A percentile compares a stretch with the other conserved stretches of the same genome.
Conservation (phyloP, 2,329 filamentous ascomycete genomes). For the Fusarium sp. region DNA sequence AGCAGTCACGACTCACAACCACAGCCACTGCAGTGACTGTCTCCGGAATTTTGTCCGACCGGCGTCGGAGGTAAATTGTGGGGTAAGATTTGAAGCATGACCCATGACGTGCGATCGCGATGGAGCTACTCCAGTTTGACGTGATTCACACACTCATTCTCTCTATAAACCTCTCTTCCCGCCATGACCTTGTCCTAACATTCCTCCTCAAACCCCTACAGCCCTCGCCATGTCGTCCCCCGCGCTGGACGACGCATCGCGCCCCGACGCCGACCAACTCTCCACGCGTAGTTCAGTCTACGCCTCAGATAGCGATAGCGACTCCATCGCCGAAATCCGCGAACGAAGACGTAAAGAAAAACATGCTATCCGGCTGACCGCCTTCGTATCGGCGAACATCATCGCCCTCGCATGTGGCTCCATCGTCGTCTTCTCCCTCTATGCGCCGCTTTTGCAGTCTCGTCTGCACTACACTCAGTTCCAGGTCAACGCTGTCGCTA, state of each 20-base stretch:
- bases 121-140: slow-evolving; percentile 28
- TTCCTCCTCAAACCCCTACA: background rate
- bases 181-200: slow-evolving; percentile 27
- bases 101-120: slow-evolving; percentile 43
- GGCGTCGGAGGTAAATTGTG: slow-evolving; percentile 32
- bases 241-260: slow-evolving; percentile 36
- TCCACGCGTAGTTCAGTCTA: slow-evolving; percentile 44
- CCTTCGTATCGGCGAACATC: slow-evolving; percentile 68
- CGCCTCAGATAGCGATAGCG: slow-evolving; percentile 36
- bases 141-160: slow-evolving; percentile 26
- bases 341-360: slow-evolving; percentile 48
- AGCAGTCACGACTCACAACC: slow-evolving; percentile 14
- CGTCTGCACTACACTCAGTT: slow-evolving; percentile 89
- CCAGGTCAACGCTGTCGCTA: slow-evolving; percentile 91
- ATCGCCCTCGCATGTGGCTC: slow-evolving; percentile 85
- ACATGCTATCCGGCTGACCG: slow-evolving; percentile 57
- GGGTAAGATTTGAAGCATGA: slow-evolving; percentile 20
- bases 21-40: slow-evolving; percentile 13
- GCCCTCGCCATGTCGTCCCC: slow-evolving; percentile 40
- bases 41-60: slow-evolving; percentile 18
- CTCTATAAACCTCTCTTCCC: background rate
- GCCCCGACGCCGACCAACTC: slow-evolving; percentile 44
- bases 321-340: slow-evolving; percentile 42
- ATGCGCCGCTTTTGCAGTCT: slow-evolving; percentile 90
- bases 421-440: slow-evolving; percentile 93